phyloP scores from a whole-genome alignment of 805 yeast genomes.

The Yamadazyma insecticola region DNA sequence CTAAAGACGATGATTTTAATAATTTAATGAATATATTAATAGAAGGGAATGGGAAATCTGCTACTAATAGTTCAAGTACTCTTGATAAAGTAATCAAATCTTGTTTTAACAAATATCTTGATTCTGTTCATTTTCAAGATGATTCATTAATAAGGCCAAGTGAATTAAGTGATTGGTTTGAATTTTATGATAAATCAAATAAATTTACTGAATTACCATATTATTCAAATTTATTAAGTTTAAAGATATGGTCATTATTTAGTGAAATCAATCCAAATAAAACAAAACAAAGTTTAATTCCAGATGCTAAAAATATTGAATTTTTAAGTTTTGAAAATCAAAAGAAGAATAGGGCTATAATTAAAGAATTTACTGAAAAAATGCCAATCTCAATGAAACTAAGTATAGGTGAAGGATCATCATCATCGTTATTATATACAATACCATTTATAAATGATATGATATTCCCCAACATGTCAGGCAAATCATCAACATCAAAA shows the following conservation, averaged over 20 bases:
- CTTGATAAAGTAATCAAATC: constrained; percentile 66
- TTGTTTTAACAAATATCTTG: constrained; percentile 64
- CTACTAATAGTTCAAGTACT: constrained; percentile 31
- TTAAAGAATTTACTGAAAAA: constrained; percentile 25
- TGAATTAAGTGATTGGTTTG: constrained; percentile 69
- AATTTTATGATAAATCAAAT: constrained; percentile 54
- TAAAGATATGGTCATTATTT: constrained; percentile 62
- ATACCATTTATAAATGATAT: constrained; percentile 30
- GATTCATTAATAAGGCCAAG: constrained; percentile 56
- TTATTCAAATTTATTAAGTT: constrained; percentile 53
- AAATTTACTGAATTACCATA: constrained; percentile 30
- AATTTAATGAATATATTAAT: constrained; percentile 44
- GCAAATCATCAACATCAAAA: constrained; percentile 16
- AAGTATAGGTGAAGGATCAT: constrained; percentile 24
- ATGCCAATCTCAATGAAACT: constrained; percentile 24
- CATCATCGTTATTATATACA: constrained; percentile 22
- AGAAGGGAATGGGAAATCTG: constrained; percentile 31
- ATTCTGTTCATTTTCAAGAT: constrained; percentile 57
- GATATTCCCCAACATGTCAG: constrained; percentile 24
- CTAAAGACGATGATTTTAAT: constrained; percentile 45
- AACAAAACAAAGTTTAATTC: constrained; percentile 17
- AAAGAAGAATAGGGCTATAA: constrained; percentile 27
- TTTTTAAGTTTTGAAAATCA: constrained; percentile 36
- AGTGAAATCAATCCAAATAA: constrained; percentile 48
- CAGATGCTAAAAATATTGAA: constrained; percentile 29